These are phyloP conservation scores for Solanum okadae DNA, from an alignment of 257 asterid genomes.

Conservation along the genomic window DNA sequence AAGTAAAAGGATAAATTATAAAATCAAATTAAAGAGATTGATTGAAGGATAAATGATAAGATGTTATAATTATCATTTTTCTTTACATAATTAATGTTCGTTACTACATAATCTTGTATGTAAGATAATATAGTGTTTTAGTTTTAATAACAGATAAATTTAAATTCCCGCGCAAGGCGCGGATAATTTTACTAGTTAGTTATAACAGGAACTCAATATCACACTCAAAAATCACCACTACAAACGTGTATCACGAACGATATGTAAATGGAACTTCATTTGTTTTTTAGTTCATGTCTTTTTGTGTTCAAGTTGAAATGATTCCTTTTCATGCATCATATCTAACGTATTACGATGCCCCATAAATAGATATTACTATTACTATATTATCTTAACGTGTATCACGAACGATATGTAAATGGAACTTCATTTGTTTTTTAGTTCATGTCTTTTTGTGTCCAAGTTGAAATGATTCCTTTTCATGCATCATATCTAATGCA, in stretches of 20 bases:
- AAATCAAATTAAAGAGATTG: no score
- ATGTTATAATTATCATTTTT: no score
- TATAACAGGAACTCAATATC: neutral
- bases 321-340: neutral
- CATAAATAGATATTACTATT: neutral
- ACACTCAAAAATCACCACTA: neutral
- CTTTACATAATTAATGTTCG: no score
- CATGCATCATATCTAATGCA: neutral
- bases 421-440: neutral
- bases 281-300: neutral
- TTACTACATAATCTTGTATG: no score
- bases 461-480: neutral
- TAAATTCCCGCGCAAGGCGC: no score
- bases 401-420: neutral
- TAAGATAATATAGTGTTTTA: no score
- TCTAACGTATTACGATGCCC: neutral
- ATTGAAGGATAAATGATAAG: no score
- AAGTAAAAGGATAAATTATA: no score
- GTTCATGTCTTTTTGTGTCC: neutral
- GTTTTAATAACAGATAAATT: no score
- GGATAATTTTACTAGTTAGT: neutral
- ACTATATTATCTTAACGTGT: neutral
- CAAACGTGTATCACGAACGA: neutral
- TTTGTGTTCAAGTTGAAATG: neutral
- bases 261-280: neutral